A percentile compares a stretch with the other conserved stretches of the same genome.
Evolutionary conservation across 352 stramenopile genomes (phyloP).

Genomic region (Elongisporangium anandrum): DNA sequence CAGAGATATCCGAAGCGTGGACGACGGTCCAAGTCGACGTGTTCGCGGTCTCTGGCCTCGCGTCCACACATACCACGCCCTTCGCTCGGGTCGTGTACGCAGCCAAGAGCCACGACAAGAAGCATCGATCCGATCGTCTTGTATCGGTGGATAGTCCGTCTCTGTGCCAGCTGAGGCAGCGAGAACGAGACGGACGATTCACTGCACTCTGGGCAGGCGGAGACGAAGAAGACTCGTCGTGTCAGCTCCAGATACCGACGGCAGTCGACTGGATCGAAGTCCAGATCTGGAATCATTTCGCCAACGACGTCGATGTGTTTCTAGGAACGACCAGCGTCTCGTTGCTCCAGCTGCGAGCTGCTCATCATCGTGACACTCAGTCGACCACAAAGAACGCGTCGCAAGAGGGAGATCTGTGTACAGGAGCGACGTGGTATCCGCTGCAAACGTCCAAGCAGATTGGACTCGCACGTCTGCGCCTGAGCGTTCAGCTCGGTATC

Average conservation of each 20-base stretch:
- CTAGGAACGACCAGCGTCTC: constrained; percentile 35
- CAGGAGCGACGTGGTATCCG: constrained; percentile 32
- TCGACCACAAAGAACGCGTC: constrained; percentile 1
- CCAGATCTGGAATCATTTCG: constrained; percentile 64
- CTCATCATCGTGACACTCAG: neutral
- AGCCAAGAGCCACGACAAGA: constrained; percentile 6
- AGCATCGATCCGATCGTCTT: constrained; percentile 5
- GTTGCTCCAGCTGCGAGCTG: constrained; percentile 17
- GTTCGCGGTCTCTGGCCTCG: constrained; percentile 33
- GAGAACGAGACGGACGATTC: constrained; percentile 30
- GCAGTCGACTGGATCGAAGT: constrained; percentile 41
- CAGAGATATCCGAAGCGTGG: constrained; percentile 1
- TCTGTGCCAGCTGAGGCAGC: constrained; percentile 1
- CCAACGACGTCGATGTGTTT: constrained; percentile 49
- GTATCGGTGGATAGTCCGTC: neutral
- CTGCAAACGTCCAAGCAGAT: constrained; percentile 19
- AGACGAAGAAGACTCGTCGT: neutral
- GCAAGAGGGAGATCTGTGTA: constrained; percentile 2
- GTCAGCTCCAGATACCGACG: constrained; percentile 22
- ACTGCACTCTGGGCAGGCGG: constrained; percentile 30
- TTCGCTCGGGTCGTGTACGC: constrained; percentile 50
- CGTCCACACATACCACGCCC: constrained; percentile 32
- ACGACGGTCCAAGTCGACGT: constrained; percentile 26
- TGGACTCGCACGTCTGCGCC: constrained; percentile 6
- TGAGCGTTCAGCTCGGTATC: constrained; percentile 36